A percentile compares a stretch with the other conserved stretches of the same genome.
Evolutionary conservation across 2,329 filamentous ascomycete species (phyloP).

Genomic region (Diaporthe sp.): DNA sequence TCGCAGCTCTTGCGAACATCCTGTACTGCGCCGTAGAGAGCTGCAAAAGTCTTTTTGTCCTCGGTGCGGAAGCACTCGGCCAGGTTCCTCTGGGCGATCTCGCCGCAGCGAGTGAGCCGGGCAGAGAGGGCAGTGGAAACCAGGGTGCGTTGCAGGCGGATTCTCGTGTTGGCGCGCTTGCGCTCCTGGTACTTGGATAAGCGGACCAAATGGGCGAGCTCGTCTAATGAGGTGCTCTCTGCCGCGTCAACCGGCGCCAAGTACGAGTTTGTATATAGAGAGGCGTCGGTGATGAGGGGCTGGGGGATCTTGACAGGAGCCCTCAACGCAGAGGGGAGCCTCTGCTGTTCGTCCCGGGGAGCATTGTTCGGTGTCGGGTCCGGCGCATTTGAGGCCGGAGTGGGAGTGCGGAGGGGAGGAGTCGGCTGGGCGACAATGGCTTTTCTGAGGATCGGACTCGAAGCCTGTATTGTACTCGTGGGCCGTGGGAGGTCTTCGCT

Average conservation of each 20-base stretch:
- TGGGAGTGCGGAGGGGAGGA: constrained; percentile 47
- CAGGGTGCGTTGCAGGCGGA: constrained; percentile 80
- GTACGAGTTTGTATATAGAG: constrained; percentile 75
- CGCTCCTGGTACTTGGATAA: constrained; percentile 86
- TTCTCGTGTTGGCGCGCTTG: constrained; percentile 80
- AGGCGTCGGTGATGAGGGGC: constrained; percentile 75
- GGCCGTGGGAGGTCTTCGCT: constrained; percentile 60
- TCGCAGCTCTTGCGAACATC: constrained; percentile 85
- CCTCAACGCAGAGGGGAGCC: constrained; percentile 41
- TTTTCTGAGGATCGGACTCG: constrained; percentile 58
- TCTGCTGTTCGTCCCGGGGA: constrained; percentile 36
- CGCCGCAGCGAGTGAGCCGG: constrained; percentile 80
- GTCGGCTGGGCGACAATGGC: constrained; percentile 64
- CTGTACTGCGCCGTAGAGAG: constrained; percentile 82
- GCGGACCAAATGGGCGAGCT: constrained; percentile 83
- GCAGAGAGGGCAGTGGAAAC: constrained; percentile 82
- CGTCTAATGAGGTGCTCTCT: constrained; percentile 79
- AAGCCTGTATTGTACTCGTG: constrained; percentile 54
- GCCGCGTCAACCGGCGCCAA: constrained; percentile 72
- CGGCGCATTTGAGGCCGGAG: constrained; percentile 45
- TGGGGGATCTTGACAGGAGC: constrained; percentile 52
- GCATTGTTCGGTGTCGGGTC: constrained; percentile 43
- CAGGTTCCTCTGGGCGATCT: constrained; percentile 80
- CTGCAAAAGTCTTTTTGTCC: constrained; percentile 83
- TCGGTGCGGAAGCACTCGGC: constrained; percentile 84